phyloP scores from a whole-genome alignment of 2,329 filamentous ascomycete genomes.

The Phaeosphaeriaceae sp. region DNA sequence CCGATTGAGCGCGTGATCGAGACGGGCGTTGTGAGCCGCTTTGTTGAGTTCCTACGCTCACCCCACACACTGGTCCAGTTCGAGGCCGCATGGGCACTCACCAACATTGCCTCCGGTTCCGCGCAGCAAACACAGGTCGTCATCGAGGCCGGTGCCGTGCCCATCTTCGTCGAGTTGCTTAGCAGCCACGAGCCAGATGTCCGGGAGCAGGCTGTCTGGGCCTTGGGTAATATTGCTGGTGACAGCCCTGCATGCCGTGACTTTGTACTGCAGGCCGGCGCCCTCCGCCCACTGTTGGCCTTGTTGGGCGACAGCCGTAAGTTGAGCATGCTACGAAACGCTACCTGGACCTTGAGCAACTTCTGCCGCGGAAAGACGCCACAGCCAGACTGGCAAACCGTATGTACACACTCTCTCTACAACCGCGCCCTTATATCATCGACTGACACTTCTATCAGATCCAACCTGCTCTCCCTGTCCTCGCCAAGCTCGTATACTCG shows the following conservation, averaged over 20 bases:
- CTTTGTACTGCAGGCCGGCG: slow-evolving; percentile 90
- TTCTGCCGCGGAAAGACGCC: slow-evolving; percentile 99
- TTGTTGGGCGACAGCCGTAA: slow-evolving; percentile 97
- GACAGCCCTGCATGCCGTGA: slow-evolving; percentile 97
- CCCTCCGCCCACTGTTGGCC: slow-evolving; percentile 85
- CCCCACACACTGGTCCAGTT: slow-evolving; percentile 98
- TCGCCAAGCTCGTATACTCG: slow-evolving; percentile 97
- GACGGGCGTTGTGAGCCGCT: slow-evolving; percentile 95
- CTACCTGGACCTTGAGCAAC: slow-evolving; percentile 99
- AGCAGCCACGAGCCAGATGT: slow-evolving; percentile 97
- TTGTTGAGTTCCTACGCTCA: slow-evolving; percentile 97
- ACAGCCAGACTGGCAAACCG: slow-evolving; percentile 95
- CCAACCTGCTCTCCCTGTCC: slow-evolving; percentile 88
- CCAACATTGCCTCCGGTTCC: slow-evolving; percentile 98
- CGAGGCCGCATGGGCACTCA: slow-evolving; percentile 97
- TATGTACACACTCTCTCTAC: slow-evolving; percentile 57
- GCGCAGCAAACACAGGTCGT: slow-evolving; percentile 98
- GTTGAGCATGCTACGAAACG: slow-evolving; percentile 98
- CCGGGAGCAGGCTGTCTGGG: slow-evolving; percentile 97
- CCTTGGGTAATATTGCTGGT: slow-evolving; percentile 96
- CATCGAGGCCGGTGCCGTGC: slow-evolving; percentile 96
- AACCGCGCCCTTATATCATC: neutral
- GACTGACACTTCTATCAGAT: slow-evolving; percentile 66
- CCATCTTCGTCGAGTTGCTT: slow-evolving; percentile 96
- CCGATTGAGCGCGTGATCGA: slow-evolving; percentile 99